Evolutionary conservation across 1,284 basidiomycete species (phyloP), one percentile per base, ranked within the genome.

Genomic region (Schizopora paradoxa): DNA sequence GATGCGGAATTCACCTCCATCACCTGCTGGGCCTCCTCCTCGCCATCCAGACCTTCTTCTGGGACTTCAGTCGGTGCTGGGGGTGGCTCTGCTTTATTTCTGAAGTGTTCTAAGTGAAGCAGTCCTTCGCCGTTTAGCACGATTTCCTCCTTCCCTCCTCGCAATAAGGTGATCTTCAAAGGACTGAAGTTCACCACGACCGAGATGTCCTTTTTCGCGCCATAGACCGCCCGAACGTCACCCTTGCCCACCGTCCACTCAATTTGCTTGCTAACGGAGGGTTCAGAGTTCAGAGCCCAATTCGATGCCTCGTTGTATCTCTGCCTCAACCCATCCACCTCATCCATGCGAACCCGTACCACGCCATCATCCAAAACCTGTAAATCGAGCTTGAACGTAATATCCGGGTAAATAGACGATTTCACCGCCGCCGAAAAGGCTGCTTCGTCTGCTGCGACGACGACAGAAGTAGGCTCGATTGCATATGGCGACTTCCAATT

Each of bases 81-180:
- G 22, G 63, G 63, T 22, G 66, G 61, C 13, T 65, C 61, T 47
- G 73, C 62, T 66, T 91, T 91, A 26, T 70, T 73, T 45, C 92
- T 77, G 73, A 92, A 98, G 65, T 99, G 96, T 62, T 99, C 96
- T 91, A 99, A 93, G 61, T 99, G 93, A 55, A 99, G 72, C 22
- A 99, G 74, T 0, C 88, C 86, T 33, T 84, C 76, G 7, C 91
- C 91, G 59, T 99, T 99, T 43, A 99, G 68, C 3, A 94, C 80
- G 45, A 98, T 74, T 59, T 96, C 87, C 47, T 87, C 83, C 56
- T 78, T 80, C 5, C 88, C 91, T 48, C 80, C 74, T 31, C 85
- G 76, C 37, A 79, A 68, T 53, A 95, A 71, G 2, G 77, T 74
- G 41, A 96, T 72, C 54, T 75, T 76, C 55, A 96, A 66, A 1